Evolutionary conservation across 805 yeast genomes (phyloP), one percentile per base, ranked within the genome.

Genomic region (Yarrowia porcina): DNA sequence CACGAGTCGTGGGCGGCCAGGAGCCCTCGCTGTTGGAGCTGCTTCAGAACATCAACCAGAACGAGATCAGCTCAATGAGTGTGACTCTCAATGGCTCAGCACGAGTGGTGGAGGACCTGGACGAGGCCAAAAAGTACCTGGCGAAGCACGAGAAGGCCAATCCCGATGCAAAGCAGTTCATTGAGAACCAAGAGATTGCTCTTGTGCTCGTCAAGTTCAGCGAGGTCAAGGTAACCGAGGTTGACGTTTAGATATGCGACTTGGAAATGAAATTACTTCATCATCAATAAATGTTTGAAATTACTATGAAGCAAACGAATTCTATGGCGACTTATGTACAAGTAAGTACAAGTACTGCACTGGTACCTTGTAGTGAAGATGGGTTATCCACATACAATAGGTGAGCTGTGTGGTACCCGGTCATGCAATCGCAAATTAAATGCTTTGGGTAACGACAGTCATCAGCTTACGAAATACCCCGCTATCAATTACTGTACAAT

Each of bases 61-160:
- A 84, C 13, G 96, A 90, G 72, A 70, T 91, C 63, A 83, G 91
- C 64, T 84, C 89, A 66, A 84, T 89, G 65, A 87, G 96, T 66
- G 96, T 90, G 11, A 92, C 96, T 66, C 75, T 93, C 30, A 80
- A 82, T 44, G 98, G 97, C 0, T 76, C 76, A 38, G 94, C 93
- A 1, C 76, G 77, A 25, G 79, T 88, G 8, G 73, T 89, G 11
- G 76, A 76, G 1, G 76, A 75, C 17, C 72, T 76, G 12, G 82
- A 78, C 9, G 85, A 84, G 65, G 82, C 83, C 47, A 75, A 76
- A 42, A 84, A 83, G 70, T 90, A 84, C 75, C 85, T 85, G 67
- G 78, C 82, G 4, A 76, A 83, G 70, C 86, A 87, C 66, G 76
- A 84, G 68, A 81, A 81, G 64, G 82, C 82, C 63, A 83, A 86